A percentile compares a stretch with the other conserved stretches of the same genome.
These are phyloP conservation scores for Elaeis oleifera DNA, from an alignment of 202 grass and related monocot species.

Conservation along the genomic window DNA sequence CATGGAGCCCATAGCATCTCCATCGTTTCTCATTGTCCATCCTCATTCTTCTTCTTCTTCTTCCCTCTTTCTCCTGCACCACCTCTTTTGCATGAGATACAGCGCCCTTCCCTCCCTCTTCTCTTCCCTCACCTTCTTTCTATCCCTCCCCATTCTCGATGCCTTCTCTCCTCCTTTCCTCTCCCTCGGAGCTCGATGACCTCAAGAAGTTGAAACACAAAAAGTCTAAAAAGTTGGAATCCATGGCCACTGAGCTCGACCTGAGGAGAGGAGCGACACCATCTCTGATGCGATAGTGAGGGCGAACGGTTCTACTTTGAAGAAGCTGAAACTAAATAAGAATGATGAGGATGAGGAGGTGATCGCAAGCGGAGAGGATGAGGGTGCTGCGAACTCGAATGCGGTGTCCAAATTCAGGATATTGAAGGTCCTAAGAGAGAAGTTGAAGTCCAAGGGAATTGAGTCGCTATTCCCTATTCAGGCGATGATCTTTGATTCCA, in stretches of 20 bases:
- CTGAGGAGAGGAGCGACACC: slow-evolving; percentile 25
- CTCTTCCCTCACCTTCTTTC: too few relatives aligned
- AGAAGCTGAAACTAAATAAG: slow-evolving; percentile 2
- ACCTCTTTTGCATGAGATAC: slow-evolving; percentile 29
- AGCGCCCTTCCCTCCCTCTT: neutral
- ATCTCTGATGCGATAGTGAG: neutral
- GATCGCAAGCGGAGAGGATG: slow-evolving; percentile 31
- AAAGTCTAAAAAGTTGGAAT: slow-evolving; percentile 46
- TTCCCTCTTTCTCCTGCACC: slow-evolving; percentile 41
- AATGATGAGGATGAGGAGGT: slow-evolving; percentile 37
- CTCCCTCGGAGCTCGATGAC: slow-evolving; percentile 35
- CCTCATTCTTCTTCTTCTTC: neutral
- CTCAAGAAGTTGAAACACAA: slow-evolving; percentile 43
- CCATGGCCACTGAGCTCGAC: slow-evolving; percentile 18
- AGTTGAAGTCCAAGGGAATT: slow-evolving; percentile 72
- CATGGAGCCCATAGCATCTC: too few relatives aligned
- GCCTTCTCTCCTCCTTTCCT: slow-evolving; percentile 41
- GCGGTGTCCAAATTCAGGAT: slow-evolving; percentile 72
- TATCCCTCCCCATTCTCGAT: slow-evolving; percentile 2
- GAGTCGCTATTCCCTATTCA: slow-evolving; percentile 87
- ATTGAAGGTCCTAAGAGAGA: slow-evolving; percentile 51
- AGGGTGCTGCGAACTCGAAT: slow-evolving; percentile 50
- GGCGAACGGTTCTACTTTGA: neutral
- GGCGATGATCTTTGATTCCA: slow-evolving; percentile 72
- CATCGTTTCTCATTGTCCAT: too few relatives aligned